Base-by-base conservation (phyloP, 2,329 filamentous ascomycete species). In the Samsoniella hepiali region DNA sequence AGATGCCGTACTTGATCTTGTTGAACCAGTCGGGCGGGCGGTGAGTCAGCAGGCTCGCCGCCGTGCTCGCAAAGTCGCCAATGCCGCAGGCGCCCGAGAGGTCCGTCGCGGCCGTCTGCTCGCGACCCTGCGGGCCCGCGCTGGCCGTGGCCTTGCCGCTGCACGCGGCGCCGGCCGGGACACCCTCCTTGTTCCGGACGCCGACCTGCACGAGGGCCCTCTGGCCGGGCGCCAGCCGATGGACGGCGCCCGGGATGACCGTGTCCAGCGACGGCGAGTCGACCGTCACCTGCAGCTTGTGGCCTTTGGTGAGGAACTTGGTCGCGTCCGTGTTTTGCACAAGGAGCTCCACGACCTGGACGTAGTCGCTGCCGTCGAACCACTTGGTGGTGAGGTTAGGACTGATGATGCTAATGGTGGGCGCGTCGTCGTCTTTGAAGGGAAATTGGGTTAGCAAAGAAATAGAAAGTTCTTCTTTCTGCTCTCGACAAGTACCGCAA, bases 1-100 rank as follows among this genome's bases (percentile, higher is more conserved):
- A 86, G 44, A 87, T 86, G 0, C 84, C 84, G 65, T 77, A 87
- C 63, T 87, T 87, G 29, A 76, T 80, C 49, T 79, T 75, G 61
- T 82, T 76, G 66, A 79, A 87, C 84, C 84, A 86, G 5, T 77
- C 73, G 0, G 83, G 82, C 15, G 77, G 77, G 68, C 76, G 74
- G 54, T 80, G 78, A 22, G 69, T 70, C 1, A 72, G 71, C 3
- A 80, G 70, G 63, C 73, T 78, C 10, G 54, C 50, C 13, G 50
- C 36, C 22, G 63, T 61, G 13, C 17, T 45, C 3, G 29, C 34
- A 15, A 45, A 61, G 42, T 61, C 57, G 9, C 15, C 42, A 8
- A 64, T 44, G 31, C 63, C 57, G 44, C 63, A 64, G 3, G 11
- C 15, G 11, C 57, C 62, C 42, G 47, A n/a, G 10, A 64, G 2